Evolutionary conservation across 306 rosid genomes (phyloP), one percentile per base, ranked within the genome.

Genomic region (Fragaria ananassa): DNA sequence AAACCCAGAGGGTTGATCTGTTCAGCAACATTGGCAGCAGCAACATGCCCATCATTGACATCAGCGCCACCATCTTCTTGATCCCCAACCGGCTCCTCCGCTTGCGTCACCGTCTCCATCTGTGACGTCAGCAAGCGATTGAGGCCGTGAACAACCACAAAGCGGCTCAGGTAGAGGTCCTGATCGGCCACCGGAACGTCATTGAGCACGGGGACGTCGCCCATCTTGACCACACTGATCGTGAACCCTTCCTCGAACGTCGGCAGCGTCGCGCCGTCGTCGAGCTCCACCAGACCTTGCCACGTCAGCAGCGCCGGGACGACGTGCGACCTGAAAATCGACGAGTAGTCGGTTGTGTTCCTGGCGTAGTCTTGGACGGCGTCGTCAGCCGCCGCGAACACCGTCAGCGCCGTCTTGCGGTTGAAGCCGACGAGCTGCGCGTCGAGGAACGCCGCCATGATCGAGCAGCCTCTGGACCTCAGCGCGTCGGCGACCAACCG

Each of bases 131-230:
- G 82, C 81, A 81, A 77, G 35, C 80, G 71, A 69, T 65, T 74
- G 61, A 86, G 25, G 25, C 87, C 81, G 46, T 86, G 87, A 60
- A 86, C 84, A 12, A 79, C 70, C 35, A 86, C n/a, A 45, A 68
- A 41, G 25, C 76, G 68, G 17, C 76, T 39, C 19, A 23, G 79
- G 75, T 70, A 86, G 58, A 84, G 37, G 54, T 84, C 82, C 7
- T 56, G 81, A 12, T 49, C 50, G 23, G 23, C 75, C 70, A 84
- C 76, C 0, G 61, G 73, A 5, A 80, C 76, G 2, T 76, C 86
- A 18, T 83, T 86, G 12, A 86, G 81, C 79, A 66, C 62, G 9
- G 77, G 72, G 10, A 74, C 63, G 23, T 72, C 58, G 27, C 81
- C 74, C 18, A 63, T 80, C 18, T 76, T 77, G 31, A 44, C 53